Conservation (phyloP, 441 rosid species). For the Mallotus repandus region DNA sequence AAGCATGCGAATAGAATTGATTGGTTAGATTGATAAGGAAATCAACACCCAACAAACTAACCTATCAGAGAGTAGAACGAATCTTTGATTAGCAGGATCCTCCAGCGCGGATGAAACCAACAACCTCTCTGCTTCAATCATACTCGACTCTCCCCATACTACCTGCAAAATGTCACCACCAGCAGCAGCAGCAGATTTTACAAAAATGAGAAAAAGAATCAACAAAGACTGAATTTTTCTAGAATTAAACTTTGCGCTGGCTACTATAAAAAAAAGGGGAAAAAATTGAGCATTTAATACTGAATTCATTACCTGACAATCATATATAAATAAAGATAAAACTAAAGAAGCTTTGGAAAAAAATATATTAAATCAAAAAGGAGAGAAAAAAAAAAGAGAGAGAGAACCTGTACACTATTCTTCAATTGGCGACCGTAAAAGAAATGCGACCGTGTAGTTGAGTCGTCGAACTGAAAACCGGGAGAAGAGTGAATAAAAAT, state of each 20-base stretch:
- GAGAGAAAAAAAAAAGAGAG: neutral
- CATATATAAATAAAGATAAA: neutral
- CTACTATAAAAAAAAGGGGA: neutral
- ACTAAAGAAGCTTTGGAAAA: neutral
- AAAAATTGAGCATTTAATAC: neutral
- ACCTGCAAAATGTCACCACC: constrained; percentile 42
- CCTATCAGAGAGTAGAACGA: constrained; percentile 95
- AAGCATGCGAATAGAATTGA: neutral
- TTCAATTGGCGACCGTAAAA: constrained; percentile 69
- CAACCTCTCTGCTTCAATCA: constrained; percentile 89
- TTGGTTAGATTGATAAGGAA: neutral
- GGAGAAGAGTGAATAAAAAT: constrained; percentile 76
- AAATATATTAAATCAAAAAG: neutral
- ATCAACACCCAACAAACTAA: constrained; percentile 29
- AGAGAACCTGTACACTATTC: constrained; percentile 58
- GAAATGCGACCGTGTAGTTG: constrained; percentile 66
- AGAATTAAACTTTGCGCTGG: too few relatives aligned
- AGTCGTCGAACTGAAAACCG: constrained; percentile 67
- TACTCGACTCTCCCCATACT: constrained; percentile 86
- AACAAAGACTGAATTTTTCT: too few relatives aligned
- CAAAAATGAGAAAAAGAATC: neutral
- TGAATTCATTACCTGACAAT: neutral
- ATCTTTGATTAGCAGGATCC: constrained; percentile 86
- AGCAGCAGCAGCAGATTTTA: neutral
- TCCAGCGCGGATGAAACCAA: constrained; percentile 67